phyloP scores from a whole-genome alignment of 2,329 filamentous ascomycete genomes.

The Fusarium sp. region DNA sequence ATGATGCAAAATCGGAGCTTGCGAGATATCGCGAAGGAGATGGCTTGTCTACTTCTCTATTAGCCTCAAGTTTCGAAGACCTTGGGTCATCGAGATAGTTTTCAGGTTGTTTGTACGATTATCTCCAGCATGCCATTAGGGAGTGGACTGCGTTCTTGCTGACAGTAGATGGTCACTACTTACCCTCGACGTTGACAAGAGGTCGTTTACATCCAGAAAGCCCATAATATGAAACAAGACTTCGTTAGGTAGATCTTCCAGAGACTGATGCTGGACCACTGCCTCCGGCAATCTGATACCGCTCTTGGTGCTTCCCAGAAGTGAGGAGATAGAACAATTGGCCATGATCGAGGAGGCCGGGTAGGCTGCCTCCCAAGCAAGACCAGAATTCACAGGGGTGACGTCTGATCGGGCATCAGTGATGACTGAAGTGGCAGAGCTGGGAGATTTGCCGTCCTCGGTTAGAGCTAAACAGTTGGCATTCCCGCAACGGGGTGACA shows the following conservation, averaged over 20 bases:
- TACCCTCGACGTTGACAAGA: constrained; percentile 67
- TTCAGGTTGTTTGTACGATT: neutral
- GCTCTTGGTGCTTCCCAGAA: neutral
- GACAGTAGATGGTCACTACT: constrained; percentile 43
- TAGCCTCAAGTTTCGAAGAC: constrained; percentile 27
- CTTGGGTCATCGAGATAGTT: neutral
- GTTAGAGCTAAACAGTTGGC: constrained; percentile 27
- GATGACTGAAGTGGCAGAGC: constrained; percentile 38
- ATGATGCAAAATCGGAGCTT: constrained; percentile 73
- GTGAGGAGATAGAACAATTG: neutral
- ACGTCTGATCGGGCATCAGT: constrained; percentile 48
- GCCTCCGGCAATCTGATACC: neutral
- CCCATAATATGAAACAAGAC: constrained; percentile 66
- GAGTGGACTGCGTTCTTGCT: constrained; percentile 6
- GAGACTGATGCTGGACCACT: constrained; percentile 28
- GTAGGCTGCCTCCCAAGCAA: constrained; percentile 20
- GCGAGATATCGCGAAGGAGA: constrained; percentile 69
- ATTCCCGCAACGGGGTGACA: constrained; percentile 27
- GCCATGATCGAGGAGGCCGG: constrained; percentile 10
- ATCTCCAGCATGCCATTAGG: neutral
- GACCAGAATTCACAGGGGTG: constrained; percentile 19
- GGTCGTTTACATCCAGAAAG: constrained; percentile 67
- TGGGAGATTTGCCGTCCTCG: constrained; percentile 30
- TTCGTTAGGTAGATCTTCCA: constrained; percentile 65
- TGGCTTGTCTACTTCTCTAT: constrained; percentile 64